These are phyloP conservation scores for Podila verticillata DNA, from an alignment of 192 early-diverging fungal genomes.

Conservation along the genomic window DNA sequence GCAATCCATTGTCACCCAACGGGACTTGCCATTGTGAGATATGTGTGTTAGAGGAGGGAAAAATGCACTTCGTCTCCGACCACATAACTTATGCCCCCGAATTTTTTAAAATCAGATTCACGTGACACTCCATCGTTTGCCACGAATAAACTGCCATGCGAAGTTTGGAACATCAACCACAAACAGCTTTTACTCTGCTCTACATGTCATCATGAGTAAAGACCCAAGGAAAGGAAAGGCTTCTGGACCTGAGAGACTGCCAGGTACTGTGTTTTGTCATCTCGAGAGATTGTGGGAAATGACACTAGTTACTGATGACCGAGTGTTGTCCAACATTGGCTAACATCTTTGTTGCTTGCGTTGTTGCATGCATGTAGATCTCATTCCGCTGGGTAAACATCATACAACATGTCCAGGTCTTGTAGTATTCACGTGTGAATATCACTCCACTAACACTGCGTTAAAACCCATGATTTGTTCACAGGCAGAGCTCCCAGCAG, in stretches of 20 bases:
- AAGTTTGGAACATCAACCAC: too few species aligned
- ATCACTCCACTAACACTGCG: too few species aligned
- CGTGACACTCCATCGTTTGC: not conserved
- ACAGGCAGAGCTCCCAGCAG: conserved; percentile 15
- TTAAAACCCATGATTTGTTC: not conserved
- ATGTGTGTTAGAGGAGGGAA: conserved; percentile 3
- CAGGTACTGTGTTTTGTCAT: conserved; percentile 5
- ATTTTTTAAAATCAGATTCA: not conserved
- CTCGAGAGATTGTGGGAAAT: too few species aligned
- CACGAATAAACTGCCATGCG: too few species aligned
- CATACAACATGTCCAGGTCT: not conserved
- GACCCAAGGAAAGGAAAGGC: conserved; percentile 38
- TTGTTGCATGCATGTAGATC: not conserved
- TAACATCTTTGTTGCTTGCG: not conserved
- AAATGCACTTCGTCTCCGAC: not conserved
- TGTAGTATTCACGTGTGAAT: not conserved
- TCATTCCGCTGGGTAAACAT: not conserved
- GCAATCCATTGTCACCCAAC: not conserved
- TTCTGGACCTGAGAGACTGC: conserved; percentile 8
- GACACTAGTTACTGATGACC: too few species aligned
- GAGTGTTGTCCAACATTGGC: too few species aligned
- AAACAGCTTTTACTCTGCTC: too few species aligned
- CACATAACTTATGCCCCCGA: not conserved
- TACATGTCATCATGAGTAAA: conserved; percentile 35
- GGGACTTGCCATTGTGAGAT: conserved; percentile 10